Base-by-base conservation (phyloP, 371 early-diverging fungal genomes). In the Mortierella sp. region DNA sequence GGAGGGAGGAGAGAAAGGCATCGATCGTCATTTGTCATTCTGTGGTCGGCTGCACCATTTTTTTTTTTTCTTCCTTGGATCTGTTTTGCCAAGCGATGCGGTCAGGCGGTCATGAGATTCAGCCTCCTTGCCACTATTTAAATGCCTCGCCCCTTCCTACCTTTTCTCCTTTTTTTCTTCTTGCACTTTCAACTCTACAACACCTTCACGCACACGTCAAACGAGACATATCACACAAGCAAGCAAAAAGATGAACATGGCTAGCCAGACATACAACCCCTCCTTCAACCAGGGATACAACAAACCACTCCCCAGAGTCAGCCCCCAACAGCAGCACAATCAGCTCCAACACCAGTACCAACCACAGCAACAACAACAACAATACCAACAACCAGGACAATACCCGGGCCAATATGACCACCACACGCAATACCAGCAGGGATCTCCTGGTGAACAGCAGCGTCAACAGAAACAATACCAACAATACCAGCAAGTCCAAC, bases 381-480 rank as follows among this genome's bases (percentile, higher is more conserved):
- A 79, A 11, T 44, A 60, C 3, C 76, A 60, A 0, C 72, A 77
- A 14, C 75, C 48, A 58, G 72, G 73, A 24, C 83, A 74, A 18
- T 80, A 76, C 24, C 70, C 76, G 24, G 74, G 78, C 14, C 79
- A 73, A 49, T 84, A 85, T 51, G 82, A 85, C 56, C 86, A 85
- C n/a, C 76, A 82, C 16, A 58, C 29, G n/a, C 68, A 74, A 38
- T 85, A 85, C 58, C 60, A 79, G 14, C 82, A 73, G 27, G 79
- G 82, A 11, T 85, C 86, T 4, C 79, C 77, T 0, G 48, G 71
- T 29, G 82, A 85, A 49, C 82, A 81, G 32, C 84, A 84, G n/a
- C 70, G 81, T 21, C 84, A 84, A 44, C 81, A 81, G 60, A 81
- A 84, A 27, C 84, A 84, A 44, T 81, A 84, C 12, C 81, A 80